A percentile compares a stretch with the other conserved stretches of the same genome.
Conservation (phyloP, 169 alveolate genomes). For the Plasmodium berghei region DNA sequence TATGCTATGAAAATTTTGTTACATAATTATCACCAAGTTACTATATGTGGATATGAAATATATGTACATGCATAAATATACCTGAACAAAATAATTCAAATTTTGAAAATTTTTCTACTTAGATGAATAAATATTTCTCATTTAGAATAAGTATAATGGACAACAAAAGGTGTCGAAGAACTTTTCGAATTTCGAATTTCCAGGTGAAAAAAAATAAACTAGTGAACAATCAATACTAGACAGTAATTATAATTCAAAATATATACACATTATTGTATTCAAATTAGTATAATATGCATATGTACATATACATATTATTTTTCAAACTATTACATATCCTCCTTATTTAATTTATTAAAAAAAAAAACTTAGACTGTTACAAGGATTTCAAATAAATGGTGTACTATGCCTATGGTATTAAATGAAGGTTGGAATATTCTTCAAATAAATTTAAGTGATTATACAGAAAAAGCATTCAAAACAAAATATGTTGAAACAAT, state of each 20-base stretch:
- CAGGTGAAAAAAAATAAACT: slow-evolving; percentile 80
- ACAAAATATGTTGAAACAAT: slow-evolving; percentile 97
- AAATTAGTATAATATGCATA: too few relatives aligned
- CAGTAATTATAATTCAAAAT: neutral
- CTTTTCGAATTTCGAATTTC: slow-evolving; percentile 97
- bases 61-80: too few relatives aligned
- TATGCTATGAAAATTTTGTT: too few relatives aligned
- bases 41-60: too few relatives aligned
- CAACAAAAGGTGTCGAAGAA: slow-evolving; percentile 95
- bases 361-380: slow-evolving; percentile 42
- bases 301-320: too few relatives aligned
- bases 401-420: slow-evolving; percentile 97
- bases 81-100: too few relatives aligned
- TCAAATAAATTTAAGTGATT: slow-evolving; percentile 96
- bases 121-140: slow-evolving; percentile 95
- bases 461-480: slow-evolving; percentile 97
- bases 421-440: slow-evolving; percentile 98
- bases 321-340: too few relatives aligned
- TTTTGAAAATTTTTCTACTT: slow-evolving; percentile 3
- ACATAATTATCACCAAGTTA: too few relatives aligned
- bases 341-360: too few relatives aligned
- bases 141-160: slow-evolving; percentile 97
- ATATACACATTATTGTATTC: neutral
- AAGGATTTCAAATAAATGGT: slow-evolving; percentile 63
- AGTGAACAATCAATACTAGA: neutral